These are phyloP conservation scores for Mycena chlorophos DNA, from an alignment of 768 basidiomycete species.

Conservation along the genomic window DNA sequence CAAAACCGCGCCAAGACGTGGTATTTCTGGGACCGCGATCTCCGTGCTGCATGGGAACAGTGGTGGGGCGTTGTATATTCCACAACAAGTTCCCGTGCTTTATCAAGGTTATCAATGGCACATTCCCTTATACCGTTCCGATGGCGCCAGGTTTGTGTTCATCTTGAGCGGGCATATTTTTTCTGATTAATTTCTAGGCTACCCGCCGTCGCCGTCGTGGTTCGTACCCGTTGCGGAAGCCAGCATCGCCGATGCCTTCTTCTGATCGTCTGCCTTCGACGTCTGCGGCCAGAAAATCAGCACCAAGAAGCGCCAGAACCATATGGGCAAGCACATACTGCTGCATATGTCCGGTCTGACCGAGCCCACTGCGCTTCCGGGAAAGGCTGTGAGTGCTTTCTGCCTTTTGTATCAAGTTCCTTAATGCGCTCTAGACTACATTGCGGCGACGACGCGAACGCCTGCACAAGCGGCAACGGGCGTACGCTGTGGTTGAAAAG, in stretches of 20 bases:
- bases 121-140: not conserved
- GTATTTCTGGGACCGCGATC: not conserved
- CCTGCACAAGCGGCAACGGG: constrained; percentile 92
- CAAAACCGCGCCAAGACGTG: not conserved
- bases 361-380: constrained; percentile 10
- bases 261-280: not conserved
- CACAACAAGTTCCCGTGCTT: not conserved
- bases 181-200: too few relatives aligned
- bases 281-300: constrained; percentile 14
- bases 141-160: too few relatives aligned
- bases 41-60: not conserved
- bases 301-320: constrained; percentile 19
- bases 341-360: constrained; percentile 1
- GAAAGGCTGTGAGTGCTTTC: too few relatives aligned
- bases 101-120: not conserved
- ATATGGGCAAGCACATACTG: constrained; percentile 25
- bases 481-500: constrained; percentile 87
- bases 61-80: not conserved
- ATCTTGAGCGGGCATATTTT: too few relatives aligned
- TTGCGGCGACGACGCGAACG: constrained; percentile 85
- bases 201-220: not conserved
- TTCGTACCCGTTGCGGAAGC: not conserved
- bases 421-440: not conserved
- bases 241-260: not conserved
- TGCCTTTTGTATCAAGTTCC: too few relatives aligned